Percentiles rank a stretch among this genome's conserved stretches.
phyloP scores from a whole-genome alignment of 202 grass and related monocot species.

The Brachypodium distachyon region DNA sequence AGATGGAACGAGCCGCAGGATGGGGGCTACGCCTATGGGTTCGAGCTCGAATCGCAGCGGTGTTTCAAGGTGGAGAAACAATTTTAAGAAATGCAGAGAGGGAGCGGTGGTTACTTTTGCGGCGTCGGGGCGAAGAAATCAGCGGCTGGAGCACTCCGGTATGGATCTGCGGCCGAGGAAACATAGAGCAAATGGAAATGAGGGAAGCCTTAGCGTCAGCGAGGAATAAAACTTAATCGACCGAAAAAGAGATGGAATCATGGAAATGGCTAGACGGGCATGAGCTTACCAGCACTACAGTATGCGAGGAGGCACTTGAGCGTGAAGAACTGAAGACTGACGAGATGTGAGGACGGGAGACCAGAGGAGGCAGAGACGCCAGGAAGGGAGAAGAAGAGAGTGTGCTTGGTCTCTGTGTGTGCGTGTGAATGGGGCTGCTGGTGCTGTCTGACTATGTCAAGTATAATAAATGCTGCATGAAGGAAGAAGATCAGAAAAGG shows the following conservation, averaged over 20 bases:
- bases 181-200: not conserved
- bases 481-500: not conserved
- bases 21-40: not conserved
- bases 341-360: not conserved
- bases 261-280: not conserved
- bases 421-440: constrained; percentile 16
- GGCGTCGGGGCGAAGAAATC: not conserved
- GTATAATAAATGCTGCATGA: constrained; percentile 29
- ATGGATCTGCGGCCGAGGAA: constrained; percentile 20
- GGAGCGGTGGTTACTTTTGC: constrained; percentile 12
- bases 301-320: not conserved
- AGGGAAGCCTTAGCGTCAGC: not conserved
- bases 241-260: not conserved
- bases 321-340: not conserved
- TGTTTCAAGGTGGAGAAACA: not conserved
- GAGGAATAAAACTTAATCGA: not conserved
- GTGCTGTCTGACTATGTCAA: not conserved
- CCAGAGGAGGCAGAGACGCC: not conserved
- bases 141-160: not conserved
- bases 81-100: not conserved
- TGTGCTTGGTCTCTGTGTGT: no score
- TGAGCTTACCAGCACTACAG: not conserved
- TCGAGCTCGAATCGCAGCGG: not conserved
- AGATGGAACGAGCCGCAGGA: not conserved
- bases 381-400: not conserved